A percentile compares a stretch with the other conserved stretches of the same genome.
Conservation (phyloP, 352 stramenopile genomes). For the Aphanomyces euteiches region DNA sequence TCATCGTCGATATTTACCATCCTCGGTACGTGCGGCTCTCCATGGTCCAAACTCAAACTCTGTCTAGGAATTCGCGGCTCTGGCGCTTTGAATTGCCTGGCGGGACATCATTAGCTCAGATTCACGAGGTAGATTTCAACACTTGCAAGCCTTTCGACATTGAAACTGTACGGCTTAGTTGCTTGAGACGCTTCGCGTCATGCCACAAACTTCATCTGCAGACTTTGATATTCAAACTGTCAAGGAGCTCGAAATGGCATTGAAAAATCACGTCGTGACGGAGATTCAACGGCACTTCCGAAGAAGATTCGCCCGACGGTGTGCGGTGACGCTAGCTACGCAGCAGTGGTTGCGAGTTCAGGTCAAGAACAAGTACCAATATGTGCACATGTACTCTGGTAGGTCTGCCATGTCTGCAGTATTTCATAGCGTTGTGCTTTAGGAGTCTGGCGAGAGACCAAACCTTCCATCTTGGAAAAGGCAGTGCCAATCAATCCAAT, state of each 20-base stretch:
- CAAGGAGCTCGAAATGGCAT: not conserved
- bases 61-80: not conserved
- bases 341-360: conserved; percentile 23
- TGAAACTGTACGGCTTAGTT: not conserved
- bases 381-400: conserved; percentile 8
- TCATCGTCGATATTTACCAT: not conserved
- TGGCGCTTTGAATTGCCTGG: not conserved
- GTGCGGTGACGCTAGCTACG: not conserved
- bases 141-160: no score
- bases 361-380: conserved; percentile 21
- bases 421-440: not conserved
- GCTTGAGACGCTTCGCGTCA: not conserved
- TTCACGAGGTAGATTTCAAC: no score
- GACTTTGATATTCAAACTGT: not conserved
- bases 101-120: no score
- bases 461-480: not conserved
- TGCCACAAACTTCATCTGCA: not conserved
- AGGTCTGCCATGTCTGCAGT: not conserved
- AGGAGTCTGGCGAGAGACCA: not conserved
- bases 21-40: no score
- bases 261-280: not conserved
- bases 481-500: conserved; percentile 6
- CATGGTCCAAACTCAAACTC: not conserved
- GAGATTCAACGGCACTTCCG: conserved; percentile 14
- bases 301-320: not conserved